Conservation (phyloP, 2,329 filamentous ascomycete species). For the Amesomyces nigricolor region DNA sequence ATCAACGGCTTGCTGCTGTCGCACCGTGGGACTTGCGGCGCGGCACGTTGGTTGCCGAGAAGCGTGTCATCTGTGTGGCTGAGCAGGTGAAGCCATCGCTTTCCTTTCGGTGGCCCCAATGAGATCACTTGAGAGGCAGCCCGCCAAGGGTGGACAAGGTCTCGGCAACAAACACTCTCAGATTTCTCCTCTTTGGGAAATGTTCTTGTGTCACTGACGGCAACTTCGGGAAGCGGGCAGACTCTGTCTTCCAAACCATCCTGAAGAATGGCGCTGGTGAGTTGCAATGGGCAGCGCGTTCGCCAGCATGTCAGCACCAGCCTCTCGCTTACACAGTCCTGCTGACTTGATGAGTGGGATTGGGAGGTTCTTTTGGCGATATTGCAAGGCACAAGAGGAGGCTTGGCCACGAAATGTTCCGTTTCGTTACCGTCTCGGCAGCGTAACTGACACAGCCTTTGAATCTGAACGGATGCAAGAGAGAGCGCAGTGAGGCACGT, state of each 20-base stretch:
- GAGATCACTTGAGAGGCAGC: conserved; percentile 10
- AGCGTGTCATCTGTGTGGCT: conserved; percentile 16
- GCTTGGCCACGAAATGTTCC: background rate
- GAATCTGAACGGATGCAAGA: too few relatives aligned
- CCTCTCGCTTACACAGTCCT: too few relatives aligned
- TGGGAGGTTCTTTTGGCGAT: too few relatives aligned
- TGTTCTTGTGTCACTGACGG: background rate
- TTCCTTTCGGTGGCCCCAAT: background rate
- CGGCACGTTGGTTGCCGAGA: conserved; percentile 9
- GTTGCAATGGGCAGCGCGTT: too few relatives aligned
- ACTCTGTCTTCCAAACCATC: too few relatives aligned
- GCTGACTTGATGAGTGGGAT: too few relatives aligned
- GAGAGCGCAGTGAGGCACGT: too few relatives aligned
- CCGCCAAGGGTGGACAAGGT: conserved; percentile 16
- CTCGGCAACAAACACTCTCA: background rate
- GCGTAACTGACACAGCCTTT: background rate
- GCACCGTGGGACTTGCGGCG: conserved; percentile 11
- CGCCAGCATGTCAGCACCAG: too few relatives aligned
- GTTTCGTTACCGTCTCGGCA: background rate
- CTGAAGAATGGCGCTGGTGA: too few relatives aligned
- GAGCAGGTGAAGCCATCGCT: conserved; percentile 4
- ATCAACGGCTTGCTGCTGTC: background rate
- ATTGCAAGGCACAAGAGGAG: conserved; percentile 1
- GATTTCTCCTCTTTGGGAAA: background rate
- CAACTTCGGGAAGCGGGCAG: too few relatives aligned